Evolutionary conservation across 2,329 filamentous ascomycete genomes (phyloP).

Genomic region (Pezicula neosporulosa): DNA sequence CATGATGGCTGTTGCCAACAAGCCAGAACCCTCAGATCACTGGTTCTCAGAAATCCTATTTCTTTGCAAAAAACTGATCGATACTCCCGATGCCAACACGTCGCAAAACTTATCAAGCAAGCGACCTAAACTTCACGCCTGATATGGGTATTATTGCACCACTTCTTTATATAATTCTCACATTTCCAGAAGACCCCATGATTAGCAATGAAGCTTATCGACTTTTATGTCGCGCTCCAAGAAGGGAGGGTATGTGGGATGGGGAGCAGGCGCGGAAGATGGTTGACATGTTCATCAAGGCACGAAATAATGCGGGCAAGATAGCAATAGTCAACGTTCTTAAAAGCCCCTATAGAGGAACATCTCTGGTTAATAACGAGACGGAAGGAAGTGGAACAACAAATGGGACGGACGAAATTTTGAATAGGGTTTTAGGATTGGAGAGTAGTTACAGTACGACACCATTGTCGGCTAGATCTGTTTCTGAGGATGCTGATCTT

Average conservation of each 20-base stretch:
- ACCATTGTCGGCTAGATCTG: too few relatives aligned
- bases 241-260: constrained; percentile 27
- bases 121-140: constrained; percentile 19
- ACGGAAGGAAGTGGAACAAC: too few relatives aligned
- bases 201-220: constrained; percentile 15
- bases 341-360: too few relatives aligned
- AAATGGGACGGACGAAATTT: too few relatives aligned
- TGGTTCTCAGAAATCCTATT: constrained; percentile 20
- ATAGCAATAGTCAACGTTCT: background rate
- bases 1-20: constrained; percentile 14
- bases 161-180: constrained; percentile 19
- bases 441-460: too few relatives aligned
- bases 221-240: constrained; percentile 15
- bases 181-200: constrained; percentile 7
- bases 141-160: constrained; percentile 24
- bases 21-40: constrained; percentile 7
- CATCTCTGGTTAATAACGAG: too few relatives aligned
- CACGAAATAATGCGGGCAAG: background rate
- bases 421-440: too few relatives aligned
- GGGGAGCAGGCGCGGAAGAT: constrained; percentile 16
- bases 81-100: background rate
- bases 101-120: constrained; percentile 3
- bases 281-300: constrained; percentile 23
- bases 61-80: constrained; percentile 15
- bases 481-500: too few relatives aligned